phyloP scores from a whole-genome alignment of 495 filamentous ascomycete species.

The Hyaloscypha variabilis region DNA sequence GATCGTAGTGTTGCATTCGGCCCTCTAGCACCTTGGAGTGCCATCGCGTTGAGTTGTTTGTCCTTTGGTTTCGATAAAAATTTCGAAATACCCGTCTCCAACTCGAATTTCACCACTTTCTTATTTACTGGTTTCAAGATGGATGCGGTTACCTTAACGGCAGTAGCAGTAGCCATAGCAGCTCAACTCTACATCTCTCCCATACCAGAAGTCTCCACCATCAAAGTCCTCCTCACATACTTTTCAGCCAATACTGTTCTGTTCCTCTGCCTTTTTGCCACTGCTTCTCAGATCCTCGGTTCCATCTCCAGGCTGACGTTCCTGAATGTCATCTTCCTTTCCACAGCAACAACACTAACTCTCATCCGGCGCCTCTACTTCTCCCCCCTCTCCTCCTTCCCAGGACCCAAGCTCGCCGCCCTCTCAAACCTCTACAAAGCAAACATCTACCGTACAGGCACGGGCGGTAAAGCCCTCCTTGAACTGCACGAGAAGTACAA shows the following conservation, averaged over 20 bases:
- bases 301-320: constrained; percentile 1
- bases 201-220: constrained; percentile 22
- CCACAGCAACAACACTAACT: constrained; percentile 16
- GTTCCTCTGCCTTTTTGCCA: not conserved
- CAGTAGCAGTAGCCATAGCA: not conserved
- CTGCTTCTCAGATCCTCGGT: not conserved
- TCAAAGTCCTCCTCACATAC: constrained; percentile 16
- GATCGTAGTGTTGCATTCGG: too few species aligned
- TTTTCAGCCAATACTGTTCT: constrained; percentile 3
- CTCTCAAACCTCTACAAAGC: constrained; percentile 24
- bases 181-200: constrained; percentile 20
- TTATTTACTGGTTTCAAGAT: not conserved
- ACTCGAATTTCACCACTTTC: too few species aligned
- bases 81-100: too few species aligned
- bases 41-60: too few species aligned
- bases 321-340: constrained; percentile 23
- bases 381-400: constrained; percentile 22
- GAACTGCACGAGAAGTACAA: constrained; percentile 21
- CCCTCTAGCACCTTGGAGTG: too few species aligned
- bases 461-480: constrained; percentile 1
- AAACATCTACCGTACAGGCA: constrained; percentile 19
- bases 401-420: constrained; percentile 17
- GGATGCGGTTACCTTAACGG: not conserved
- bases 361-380: constrained; percentile 20
- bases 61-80: too few species aligned